Conservation (phyloP, 2,329 filamentous ascomycete genomes). For the Fusarium sterilihyphosum region DNA sequence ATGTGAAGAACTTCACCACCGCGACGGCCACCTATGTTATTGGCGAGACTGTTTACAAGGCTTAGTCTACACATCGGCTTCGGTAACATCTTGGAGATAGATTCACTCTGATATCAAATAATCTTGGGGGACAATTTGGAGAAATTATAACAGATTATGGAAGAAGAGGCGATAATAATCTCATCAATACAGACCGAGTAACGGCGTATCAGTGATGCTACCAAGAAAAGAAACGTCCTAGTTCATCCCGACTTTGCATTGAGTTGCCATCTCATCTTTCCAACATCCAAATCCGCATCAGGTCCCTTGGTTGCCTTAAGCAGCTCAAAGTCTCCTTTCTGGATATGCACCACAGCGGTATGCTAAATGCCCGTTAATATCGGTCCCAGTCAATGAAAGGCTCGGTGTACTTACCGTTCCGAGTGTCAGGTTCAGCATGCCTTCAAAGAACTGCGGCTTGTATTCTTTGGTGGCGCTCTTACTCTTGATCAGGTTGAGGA, state of each 20-base stretch:
- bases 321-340: conserved; percentile 10
- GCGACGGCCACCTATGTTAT: background rate
- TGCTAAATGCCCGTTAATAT: background rate
- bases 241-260: background rate
- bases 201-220: rapidly evolving
- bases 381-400: rapidly evolving
- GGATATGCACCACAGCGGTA: background rate
- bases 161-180: too few species aligned
- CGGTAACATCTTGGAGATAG: rapidly evolving
- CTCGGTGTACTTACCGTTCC: background rate
- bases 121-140: rapidly evolving
- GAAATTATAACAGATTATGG: background rate
- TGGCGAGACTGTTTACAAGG: background rate
- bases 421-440: conserved; percentile 1
- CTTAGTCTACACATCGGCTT: background rate
- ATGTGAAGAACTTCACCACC: conserved; percentile 18
- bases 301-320: background rate
- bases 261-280: conserved; percentile 2
- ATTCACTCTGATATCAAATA: rapidly evolving
- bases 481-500: conserved; percentile 3
- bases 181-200: rapidly evolving
- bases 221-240: background rate
- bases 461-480: background rate
- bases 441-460: conserved; percentile 11
- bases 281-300: conserved; percentile 2